Evolutionary conservation across 2,329 filamentous ascomycete species (phyloP).

Genomic region (Lomentospora prolificans): DNA sequence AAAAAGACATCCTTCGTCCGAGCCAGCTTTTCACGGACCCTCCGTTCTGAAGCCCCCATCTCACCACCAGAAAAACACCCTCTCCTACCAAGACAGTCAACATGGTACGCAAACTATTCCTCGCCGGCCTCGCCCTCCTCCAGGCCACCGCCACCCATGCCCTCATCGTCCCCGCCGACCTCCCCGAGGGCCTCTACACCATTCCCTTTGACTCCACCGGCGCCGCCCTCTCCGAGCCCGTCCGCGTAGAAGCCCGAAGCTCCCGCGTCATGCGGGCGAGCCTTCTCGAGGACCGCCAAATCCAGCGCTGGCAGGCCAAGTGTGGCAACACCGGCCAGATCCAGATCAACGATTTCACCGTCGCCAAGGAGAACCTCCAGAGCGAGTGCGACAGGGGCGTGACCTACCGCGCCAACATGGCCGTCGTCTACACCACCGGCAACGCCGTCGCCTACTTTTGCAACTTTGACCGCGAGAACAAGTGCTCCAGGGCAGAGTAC

Average conservation of each 20-base stretch:
- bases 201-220: slow-evolving; percentile 1
- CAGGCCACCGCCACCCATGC: background rate
- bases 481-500: slow-evolving; percentile 12
- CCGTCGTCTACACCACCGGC: slow-evolving; percentile 10
- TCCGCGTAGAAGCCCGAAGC: background rate
- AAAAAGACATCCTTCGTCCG: too few relatives aligned
- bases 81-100: background rate
- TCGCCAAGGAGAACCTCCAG: slow-evolving; percentile 11
- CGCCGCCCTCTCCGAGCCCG: background rate
- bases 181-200: slow-evolving; percentile 2
- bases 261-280: background rate
- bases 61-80: background rate
- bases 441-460: slow-evolving; percentile 11
- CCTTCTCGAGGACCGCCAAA: background rate
- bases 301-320: slow-evolving; percentile 3
- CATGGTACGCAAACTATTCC: background rate
- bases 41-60: background rate
- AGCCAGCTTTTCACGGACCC: too few relatives aligned
- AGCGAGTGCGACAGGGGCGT: slow-evolving; percentile 10
- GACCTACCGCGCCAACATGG: slow-evolving; percentile 3
- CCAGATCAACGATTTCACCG: slow-evolving; percentile 10
- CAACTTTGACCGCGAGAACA: slow-evolving; percentile 9
- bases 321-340: slow-evolving; percentile 8
- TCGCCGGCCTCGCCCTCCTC: background rate
- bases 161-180: background rate